A percentile compares a stretch with the other conserved stretches of the same genome.
Evolutionary conservation across 2,329 filamentous ascomycete genomes (phyloP).

Genomic region (Aspergillus fumigatiaffinis): DNA sequence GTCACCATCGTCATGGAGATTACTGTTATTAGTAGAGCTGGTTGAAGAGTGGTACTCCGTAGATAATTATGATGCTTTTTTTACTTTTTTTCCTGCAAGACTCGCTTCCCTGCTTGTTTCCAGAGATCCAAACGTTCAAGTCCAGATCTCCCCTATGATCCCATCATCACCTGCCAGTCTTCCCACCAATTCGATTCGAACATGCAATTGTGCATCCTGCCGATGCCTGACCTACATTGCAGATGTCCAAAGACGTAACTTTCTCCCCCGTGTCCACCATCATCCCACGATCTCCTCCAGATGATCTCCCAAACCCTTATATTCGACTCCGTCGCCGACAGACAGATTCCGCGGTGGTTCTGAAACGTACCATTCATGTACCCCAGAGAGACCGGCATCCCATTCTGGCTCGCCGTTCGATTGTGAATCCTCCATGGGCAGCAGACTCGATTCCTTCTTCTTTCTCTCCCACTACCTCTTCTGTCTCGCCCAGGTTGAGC

Average conservation of each 20-base stretch:
- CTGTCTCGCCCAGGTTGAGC: background rate
- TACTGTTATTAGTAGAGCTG: background rate
- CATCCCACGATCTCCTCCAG: conserved; percentile 2
- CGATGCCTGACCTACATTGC: background rate
- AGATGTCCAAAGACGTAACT: background rate
- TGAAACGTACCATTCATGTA: conserved; percentile 13
- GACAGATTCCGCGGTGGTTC: conserved; percentile 15
- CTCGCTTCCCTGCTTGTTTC: background rate
- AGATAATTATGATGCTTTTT: background rate
- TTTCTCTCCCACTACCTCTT: background rate
- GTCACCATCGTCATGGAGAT: background rate
- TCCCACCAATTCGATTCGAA: background rate
- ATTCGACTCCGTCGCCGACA: conserved; percentile 14
- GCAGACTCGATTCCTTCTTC: background rate
- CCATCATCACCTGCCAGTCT: background rate
- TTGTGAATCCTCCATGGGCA: conserved; percentile 4
- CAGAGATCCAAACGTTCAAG: background rate
- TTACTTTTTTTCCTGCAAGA: background rate
- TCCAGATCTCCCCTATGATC: background rate
- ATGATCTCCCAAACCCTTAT: background rate
- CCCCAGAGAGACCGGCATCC: conserved; percentile 4
- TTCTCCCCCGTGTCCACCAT: conserved; percentile 2
- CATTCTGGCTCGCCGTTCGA: conserved; percentile 9
- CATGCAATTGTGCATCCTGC: background rate
- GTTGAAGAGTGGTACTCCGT: background rate